Conservation (phyloP, 1,139 yeast species). For the Yamadazyma spencermartinsiae region DNA sequence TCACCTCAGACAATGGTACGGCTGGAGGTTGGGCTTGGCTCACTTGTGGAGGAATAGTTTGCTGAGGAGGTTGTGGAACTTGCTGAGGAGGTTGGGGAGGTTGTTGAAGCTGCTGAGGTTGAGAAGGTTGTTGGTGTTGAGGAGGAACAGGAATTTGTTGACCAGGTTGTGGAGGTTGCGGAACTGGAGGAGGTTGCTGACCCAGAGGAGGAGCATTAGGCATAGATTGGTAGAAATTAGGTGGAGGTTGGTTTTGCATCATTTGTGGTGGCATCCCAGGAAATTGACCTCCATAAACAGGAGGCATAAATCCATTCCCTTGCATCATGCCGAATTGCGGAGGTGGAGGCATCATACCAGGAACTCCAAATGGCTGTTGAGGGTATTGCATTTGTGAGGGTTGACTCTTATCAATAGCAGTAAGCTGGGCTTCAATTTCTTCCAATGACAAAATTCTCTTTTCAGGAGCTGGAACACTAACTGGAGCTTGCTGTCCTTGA, state of each 20-base stretch:
- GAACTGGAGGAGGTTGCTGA: slow-evolving; percentile 23
- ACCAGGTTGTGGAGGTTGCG: slow-evolving; percentile 20
- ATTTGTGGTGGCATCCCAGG: slow-evolving; percentile 23
- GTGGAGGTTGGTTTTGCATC: slow-evolving; percentile 22
- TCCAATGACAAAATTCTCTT: slow-evolving; percentile 63
- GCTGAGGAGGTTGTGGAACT: slow-evolving; percentile 15
- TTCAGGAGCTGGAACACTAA: slow-evolving; percentile 20
- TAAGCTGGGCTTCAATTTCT: slow-evolving; percentile 75
- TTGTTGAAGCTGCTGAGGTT: slow-evolving; percentile 20
- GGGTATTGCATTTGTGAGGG: slow-evolving; percentile 23
- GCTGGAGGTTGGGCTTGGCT: slow-evolving; percentile 9
- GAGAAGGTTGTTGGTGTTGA: slow-evolving; percentile 19
- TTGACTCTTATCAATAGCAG: slow-evolving; percentile 42
- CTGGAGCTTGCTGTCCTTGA: slow-evolving; percentile 11
- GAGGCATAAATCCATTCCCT: slow-evolving; percentile 40
- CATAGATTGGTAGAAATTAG: slow-evolving; percentile 5
- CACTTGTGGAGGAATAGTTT: slow-evolving; percentile 3
- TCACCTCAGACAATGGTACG: slow-evolving; percentile 14
- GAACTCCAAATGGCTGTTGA: slow-evolving; percentile 35
- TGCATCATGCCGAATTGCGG: slow-evolving; percentile 46
- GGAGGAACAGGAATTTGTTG: slow-evolving; percentile 15
- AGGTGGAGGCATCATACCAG: slow-evolving; percentile 43
- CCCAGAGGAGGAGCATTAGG: slow-evolving; percentile 13
- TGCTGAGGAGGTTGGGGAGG: slow-evolving; percentile 25
- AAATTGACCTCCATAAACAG: slow-evolving; percentile 39